phyloP scores from a whole-genome alignment of 1,284 basidiomycete species.

The Termitomyces sp. region DNA sequence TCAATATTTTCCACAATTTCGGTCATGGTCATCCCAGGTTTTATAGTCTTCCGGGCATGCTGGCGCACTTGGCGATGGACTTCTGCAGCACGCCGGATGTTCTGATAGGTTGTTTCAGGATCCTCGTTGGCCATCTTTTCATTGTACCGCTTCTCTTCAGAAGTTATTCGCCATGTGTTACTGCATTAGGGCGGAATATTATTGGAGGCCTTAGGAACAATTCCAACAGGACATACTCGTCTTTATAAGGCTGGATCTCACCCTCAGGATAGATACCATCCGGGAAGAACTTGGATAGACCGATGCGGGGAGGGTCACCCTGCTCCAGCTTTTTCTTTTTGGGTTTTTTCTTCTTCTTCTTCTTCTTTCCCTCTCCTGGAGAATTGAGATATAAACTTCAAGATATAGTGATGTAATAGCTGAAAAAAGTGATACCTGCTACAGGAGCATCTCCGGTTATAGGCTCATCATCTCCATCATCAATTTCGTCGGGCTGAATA shows the following conservation, averaged over 20 bases:
- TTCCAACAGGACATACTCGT: conserved; percentile 60
- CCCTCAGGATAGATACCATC: conserved; percentile 87
- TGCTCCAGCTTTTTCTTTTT: conserved; percentile 83
- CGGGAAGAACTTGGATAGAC: conserved; percentile 86
- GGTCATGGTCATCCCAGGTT: conserved; percentile 92
- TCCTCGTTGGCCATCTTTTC: conserved; percentile 79
- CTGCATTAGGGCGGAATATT: conserved; percentile 35
- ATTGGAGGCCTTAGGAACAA: conserved; percentile 5
- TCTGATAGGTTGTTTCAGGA: conserved; percentile 79
- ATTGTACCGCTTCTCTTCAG: conserved; percentile 83
- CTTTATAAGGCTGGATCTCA: conserved; percentile 87
- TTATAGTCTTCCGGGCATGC: conserved; percentile 79
- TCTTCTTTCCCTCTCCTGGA: conserved; percentile 45
- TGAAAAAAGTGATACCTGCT: conserved; percentile 10
- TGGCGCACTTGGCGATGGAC: conserved; percentile 93
- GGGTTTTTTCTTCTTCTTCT: conserved; percentile 89
- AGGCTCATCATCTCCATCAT: conserved; percentile 18
- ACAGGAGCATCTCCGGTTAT: conserved; percentile 13
- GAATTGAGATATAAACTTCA: neutral
- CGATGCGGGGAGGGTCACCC: conserved; percentile 91
- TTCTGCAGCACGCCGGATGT: conserved; percentile 89
- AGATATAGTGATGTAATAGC: neutral
- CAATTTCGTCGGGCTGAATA: conserved; percentile 13
- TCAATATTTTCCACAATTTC: conserved; percentile 95
- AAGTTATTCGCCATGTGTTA: conserved; percentile 83